phyloP scores from a whole-genome alignment of 139 green algal species.

The Asterochloris erici region DNA sequence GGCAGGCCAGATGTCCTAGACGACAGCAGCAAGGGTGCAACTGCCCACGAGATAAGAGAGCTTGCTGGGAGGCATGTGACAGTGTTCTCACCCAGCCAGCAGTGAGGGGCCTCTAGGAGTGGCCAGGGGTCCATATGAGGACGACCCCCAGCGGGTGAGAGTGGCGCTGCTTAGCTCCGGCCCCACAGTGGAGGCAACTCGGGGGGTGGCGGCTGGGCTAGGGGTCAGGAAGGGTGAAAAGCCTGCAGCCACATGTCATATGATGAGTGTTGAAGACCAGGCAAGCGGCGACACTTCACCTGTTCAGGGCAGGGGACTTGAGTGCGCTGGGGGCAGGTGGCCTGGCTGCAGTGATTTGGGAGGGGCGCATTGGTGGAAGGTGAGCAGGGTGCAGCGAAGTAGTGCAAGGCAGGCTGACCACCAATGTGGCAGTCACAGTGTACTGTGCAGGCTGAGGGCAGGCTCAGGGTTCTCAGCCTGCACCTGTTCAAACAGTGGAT shows the following conservation, averaged over 20 bases:
- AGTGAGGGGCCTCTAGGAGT: not conserved
- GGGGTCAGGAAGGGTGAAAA: slow-evolving; percentile 17
- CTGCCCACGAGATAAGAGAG: not conserved
- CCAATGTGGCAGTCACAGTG: not conserved
- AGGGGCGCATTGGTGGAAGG: not conserved
- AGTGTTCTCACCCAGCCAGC: not conserved
- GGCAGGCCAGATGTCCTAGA: too few relatives aligned
- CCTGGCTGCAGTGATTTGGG: not conserved
- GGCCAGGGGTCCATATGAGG: slow-evolving; percentile 7
- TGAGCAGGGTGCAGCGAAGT: not conserved
- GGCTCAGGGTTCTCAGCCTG: too few relatives aligned
- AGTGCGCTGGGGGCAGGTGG: not conserved
- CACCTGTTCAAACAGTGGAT: too few relatives aligned
- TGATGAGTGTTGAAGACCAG: too few relatives aligned
- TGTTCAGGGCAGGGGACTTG: too few relatives aligned
- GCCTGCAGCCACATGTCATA: not conserved
- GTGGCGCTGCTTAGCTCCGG: slow-evolving; percentile 3
- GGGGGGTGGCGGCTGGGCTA: not conserved
- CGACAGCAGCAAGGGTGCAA: too few relatives aligned
- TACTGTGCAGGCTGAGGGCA: too few relatives aligned
- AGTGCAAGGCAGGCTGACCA: not conserved
- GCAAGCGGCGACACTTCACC: too few relatives aligned
- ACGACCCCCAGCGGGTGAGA: slow-evolving; percentile 5
- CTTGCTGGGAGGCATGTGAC: not conserved
- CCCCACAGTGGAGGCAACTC: not conserved